Conservation (phyloP, 2,329 filamentous ascomycete genomes). For the Alternaria sp. region DNA sequence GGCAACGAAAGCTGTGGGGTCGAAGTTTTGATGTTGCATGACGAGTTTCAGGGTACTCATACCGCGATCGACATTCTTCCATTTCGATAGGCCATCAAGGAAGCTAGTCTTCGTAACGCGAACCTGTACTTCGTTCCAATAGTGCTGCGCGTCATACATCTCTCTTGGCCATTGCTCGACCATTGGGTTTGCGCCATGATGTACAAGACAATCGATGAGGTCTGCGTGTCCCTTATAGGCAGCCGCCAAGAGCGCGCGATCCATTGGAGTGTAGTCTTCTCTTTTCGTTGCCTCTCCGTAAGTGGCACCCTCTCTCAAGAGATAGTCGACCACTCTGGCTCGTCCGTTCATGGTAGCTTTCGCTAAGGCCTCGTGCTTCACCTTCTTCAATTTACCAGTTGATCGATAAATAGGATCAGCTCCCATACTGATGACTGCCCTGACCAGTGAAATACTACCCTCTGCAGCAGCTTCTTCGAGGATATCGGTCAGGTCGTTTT, state of each 20-base stretch:
- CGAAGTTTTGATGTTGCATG: conserved; percentile 20
- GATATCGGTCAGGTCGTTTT: conserved; percentile 12
- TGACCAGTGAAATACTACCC: conserved; percentile 19
- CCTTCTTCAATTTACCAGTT: conserved; percentile 15
- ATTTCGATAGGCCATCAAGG: conserved; percentile 23
- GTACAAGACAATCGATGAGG: conserved; percentile 19
- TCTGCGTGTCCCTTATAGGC: conserved; percentile 25
- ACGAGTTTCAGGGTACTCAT: conserved; percentile 20
- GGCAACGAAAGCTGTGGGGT: conserved; percentile 16
- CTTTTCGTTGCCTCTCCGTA: conserved; percentile 22
- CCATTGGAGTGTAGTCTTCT: conserved; percentile 13
- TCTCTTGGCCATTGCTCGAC: conserved; percentile 27
- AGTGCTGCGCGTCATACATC: conserved; percentile 24
- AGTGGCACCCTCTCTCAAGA: conserved; percentile 20
- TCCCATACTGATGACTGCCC: conserved; percentile 16
- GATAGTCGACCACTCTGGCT: conserved; percentile 18
- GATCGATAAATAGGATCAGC: conserved; percentile 16
- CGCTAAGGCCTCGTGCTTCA: conserved; percentile 23
- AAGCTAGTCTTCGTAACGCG: conserved; percentile 24
- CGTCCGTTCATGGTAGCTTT: conserved; percentile 22
- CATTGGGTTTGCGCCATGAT: conserved; percentile 24
- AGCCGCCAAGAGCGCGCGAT: conserved; percentile 20
- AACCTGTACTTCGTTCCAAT: conserved; percentile 21
- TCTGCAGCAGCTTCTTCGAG: conserved; percentile 24
- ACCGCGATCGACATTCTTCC: conserved; percentile 22